These are phyloP conservation scores for Apophysomyces sp. DNA, from an alignment of 371 early-diverging fungal species.

Conservation along the genomic window DNA sequence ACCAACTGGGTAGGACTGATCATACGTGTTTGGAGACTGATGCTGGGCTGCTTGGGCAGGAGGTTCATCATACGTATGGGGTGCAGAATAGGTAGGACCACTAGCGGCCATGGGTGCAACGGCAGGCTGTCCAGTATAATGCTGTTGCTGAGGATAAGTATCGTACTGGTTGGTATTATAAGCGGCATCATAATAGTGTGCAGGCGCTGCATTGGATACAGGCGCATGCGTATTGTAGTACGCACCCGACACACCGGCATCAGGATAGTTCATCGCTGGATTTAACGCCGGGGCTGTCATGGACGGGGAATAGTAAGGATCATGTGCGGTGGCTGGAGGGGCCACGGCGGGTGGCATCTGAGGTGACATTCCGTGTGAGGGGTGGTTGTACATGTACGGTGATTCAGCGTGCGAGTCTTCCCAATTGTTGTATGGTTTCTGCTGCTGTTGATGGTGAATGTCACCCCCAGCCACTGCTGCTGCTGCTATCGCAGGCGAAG, in stretches of 20 bases:
- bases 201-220: conserved; percentile 1
- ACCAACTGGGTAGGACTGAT: not conserved
- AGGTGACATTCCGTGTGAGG: conserved; percentile 8
- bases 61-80: conserved; percentile 25
- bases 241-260: conserved; percentile 25
- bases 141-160: conserved; percentile 12
- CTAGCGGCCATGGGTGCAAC: not conserved
- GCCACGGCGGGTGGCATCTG: conserved; percentile 11
- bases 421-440: not conserved
- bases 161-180: conserved; percentile 10
- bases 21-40: not conserved
- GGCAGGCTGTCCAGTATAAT: not conserved
- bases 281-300: conserved; percentile 12
- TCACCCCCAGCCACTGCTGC: conserved; percentile 24
- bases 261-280: conserved; percentile 24
- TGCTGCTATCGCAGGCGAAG: conserved; percentile 34
- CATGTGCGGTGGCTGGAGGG: conserved; percentile 5
- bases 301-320: conserved; percentile 14
- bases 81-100: conserved; percentile 16
- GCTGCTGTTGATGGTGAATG: conserved; percentile 11
- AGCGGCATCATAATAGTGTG: conserved; percentile 19
- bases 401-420: not conserved
- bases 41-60: conserved; percentile 4
- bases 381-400: not conserved
- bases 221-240: conserved; percentile 16